Evolutionary conservation across 2,329 filamentous ascomycete genomes (phyloP).

Genomic region (Lachnellula subtilissima): DNA sequence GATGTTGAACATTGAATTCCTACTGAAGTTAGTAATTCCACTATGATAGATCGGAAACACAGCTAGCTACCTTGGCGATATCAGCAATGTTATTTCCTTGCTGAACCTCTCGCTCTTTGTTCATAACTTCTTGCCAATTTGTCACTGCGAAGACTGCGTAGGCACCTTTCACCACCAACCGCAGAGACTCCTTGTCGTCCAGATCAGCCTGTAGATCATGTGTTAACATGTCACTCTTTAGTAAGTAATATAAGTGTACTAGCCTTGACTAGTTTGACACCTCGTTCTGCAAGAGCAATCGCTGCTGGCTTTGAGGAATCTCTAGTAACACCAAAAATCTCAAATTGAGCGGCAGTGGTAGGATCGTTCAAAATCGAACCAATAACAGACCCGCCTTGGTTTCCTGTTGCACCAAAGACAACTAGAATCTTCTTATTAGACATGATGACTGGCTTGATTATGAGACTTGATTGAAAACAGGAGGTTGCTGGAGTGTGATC

Average conservation of each 20-base stretch:
- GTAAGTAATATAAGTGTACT: background rate
- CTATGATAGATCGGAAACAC: constrained; percentile 13
- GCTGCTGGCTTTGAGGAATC: background rate
- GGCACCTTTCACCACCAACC: constrained; percentile 17
- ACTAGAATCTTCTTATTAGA: background rate
- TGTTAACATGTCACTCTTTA: background rate
- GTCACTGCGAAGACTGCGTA: constrained; percentile 22
- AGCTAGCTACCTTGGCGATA: constrained; percentile 13
- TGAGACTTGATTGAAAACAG: too few relatives aligned
- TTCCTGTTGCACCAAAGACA: background rate
- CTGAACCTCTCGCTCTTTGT: constrained; percentile 26
- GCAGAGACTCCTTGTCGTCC: constrained; percentile 36
- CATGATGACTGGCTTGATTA: background rate
- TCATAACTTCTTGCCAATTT: constrained; percentile 26
- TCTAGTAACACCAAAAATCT: background rate
- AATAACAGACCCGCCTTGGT: background rate
- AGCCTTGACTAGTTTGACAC: background rate
- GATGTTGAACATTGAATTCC: constrained; percentile 36
- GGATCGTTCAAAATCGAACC: background rate
- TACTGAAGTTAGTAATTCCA: constrained; percentile 23
- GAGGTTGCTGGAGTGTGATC: too few relatives aligned
- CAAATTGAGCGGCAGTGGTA: background rate
- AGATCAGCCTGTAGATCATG: constrained; percentile 32
- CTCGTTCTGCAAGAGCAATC: background rate
- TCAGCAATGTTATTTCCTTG: constrained; percentile 34